Percentiles rank a stretch among this genome's conserved stretches.
Conservation (phyloP, 768 basidiomycete genomes). For the Xerocomus brunneocitrinus region DNA sequence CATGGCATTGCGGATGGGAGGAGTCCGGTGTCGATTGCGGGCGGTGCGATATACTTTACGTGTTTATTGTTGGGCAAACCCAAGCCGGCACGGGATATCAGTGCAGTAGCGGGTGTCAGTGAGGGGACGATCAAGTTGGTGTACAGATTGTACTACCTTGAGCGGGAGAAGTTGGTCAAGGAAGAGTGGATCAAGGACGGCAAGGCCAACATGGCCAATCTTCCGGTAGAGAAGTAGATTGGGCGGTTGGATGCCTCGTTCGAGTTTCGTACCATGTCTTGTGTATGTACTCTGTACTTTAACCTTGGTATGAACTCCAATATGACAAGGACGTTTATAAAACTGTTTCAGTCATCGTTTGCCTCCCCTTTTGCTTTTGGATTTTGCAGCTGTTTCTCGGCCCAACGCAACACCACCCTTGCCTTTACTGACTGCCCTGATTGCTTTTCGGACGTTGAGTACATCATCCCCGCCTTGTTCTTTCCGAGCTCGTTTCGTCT, state of each 20-base stretch:
- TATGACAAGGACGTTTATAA: constrained; percentile 2
- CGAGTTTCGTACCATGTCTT: constrained; percentile 13
- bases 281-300: constrained; percentile 16
- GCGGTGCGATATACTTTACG: constrained; percentile 92
- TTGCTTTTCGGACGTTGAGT: constrained; percentile 86
- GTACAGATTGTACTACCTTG: constrained; percentile 71
- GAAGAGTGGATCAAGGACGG: constrained; percentile 82
- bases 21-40: constrained; percentile 97
- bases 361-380: constrained; percentile 27
- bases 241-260: neutral
- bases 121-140: constrained; percentile 94
- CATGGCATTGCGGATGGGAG: constrained; percentile 90
- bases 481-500: constrained; percentile 49
- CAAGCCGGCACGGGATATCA: constrained; percentile 82
- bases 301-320: constrained; percentile 7
- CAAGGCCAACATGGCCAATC: constrained; percentile 46
- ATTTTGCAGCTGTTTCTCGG: constrained; percentile 32
- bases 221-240: constrained; percentile 23
- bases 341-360: constrained; percentile 15
- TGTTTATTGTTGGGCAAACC: constrained; percentile 72
- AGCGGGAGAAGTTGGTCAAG: constrained; percentile 76
- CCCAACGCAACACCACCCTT: constrained; percentile 58
- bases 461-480: constrained; percentile 46
- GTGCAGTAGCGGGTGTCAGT: constrained; percentile 86
- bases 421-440: constrained; percentile 69